phyloP scores from a whole-genome alignment of 1,284 basidiomycete species.

The Trichosporon ovoides region DNA sequence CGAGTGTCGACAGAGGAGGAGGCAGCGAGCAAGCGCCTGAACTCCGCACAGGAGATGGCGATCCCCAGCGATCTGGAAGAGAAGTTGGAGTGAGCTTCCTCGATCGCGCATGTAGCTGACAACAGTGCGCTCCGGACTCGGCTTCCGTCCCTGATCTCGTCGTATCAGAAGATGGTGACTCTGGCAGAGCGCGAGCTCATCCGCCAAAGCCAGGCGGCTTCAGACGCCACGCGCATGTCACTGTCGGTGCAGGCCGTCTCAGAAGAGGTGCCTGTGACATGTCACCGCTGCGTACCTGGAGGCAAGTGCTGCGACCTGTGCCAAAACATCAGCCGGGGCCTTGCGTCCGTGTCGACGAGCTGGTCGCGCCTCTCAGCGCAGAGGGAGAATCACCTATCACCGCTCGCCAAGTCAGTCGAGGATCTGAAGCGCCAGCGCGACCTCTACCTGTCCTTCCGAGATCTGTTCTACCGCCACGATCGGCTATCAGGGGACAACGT shows the following conservation, averaged over 20 bases:
- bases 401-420: slow-evolving; percentile 23
- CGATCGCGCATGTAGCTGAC: neutral
- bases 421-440: slow-evolving; percentile 68
- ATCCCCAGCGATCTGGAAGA: slow-evolving; percentile 87
- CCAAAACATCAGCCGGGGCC: slow-evolving; percentile 67
- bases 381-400: slow-evolving; percentile 56
- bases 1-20: slow-evolving; percentile 73
- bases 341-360: slow-evolving; percentile 64
- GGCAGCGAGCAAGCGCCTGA: slow-evolving; percentile 70
- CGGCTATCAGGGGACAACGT: slow-evolving; percentile 76
- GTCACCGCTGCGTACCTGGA: slow-evolving; percentile 52
- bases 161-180: slow-evolving; percentile 79
- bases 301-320: slow-evolving; percentile 63
- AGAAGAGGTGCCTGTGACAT: slow-evolving; percentile 53
- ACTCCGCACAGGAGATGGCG: slow-evolving; percentile 78
- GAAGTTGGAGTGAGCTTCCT: slow-evolving; percentile 63
- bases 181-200: slow-evolving; percentile 77
- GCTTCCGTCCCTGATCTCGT: slow-evolving; percentile 67
- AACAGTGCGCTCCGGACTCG: slow-evolving; percentile 64
- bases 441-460: slow-evolving; percentile 74
- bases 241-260: slow-evolving; percentile 71
- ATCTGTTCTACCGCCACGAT: slow-evolving; percentile 75
- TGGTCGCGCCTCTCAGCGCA: slow-evolving; percentile 70
- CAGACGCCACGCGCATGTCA: slow-evolving; percentile 72
- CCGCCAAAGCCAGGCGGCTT: slow-evolving; percentile 77